A percentile compares a stretch with the other conserved stretches of the same genome.
These are phyloP conservation scores for Monilinia laxa DNA, from an alignment of 2,329 filamentous ascomycete species.

Conservation along the genomic window DNA sequence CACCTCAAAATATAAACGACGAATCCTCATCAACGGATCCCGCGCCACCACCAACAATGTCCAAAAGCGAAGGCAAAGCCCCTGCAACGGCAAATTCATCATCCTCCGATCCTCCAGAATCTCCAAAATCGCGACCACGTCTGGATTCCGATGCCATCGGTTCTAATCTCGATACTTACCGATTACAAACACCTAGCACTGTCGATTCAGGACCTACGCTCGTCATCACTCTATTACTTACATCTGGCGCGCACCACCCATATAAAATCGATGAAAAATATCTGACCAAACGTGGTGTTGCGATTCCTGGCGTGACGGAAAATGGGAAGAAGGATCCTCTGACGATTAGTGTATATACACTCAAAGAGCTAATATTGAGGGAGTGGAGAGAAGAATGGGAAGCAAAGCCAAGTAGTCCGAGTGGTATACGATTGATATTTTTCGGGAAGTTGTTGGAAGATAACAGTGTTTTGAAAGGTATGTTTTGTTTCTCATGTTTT, in stretches of 20 bases:
- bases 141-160: conserved; percentile 12
- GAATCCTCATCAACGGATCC: background rate
- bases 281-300: conserved; percentile 75
- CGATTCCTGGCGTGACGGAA: conserved; percentile 64
- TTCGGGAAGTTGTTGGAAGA: conserved; percentile 91
- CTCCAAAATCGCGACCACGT: background rate
- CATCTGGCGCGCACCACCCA: conserved; percentile 78
- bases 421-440: conserved; percentile 85
- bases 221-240: conserved; percentile 79
- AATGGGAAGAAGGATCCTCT: conserved; percentile 70
- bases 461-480: conserved; percentile 81
- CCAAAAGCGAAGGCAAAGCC: conserved; percentile 17
- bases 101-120: background rate
- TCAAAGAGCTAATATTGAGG: conserved; percentile 90
- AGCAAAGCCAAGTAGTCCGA: conserved; percentile 78
- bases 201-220: conserved; percentile 50
- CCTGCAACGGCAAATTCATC: background rate
- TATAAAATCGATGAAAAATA: conserved; percentile 90
- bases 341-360: conserved; percentile 86
- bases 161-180: background rate
- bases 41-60: conserved; percentile 4
- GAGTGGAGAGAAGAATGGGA: conserved; percentile 97
- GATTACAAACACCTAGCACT: conserved; percentile 21
- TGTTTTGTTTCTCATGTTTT: conserved; percentile 36
- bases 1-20: background rate